Base-by-base conservation (phyloP, 306 rosid species). In the Ceratonia siliqua region DNA sequence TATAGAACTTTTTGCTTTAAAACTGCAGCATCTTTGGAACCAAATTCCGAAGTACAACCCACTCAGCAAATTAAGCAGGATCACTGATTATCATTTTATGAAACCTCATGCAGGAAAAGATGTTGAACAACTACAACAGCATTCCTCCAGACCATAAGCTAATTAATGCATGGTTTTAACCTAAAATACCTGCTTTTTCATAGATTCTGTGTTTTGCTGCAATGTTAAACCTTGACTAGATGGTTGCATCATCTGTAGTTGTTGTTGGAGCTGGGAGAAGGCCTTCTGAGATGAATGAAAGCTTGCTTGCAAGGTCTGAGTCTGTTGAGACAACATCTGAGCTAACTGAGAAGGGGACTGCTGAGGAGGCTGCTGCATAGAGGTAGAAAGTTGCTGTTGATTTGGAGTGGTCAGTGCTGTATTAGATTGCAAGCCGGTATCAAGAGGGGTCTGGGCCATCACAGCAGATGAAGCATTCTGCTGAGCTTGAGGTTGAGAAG, bases 211-310 rank as follows among this genome's bases (percentile, higher is more conserved):
- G 83, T 46, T 84, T 74, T 85, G 96, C 83, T 85, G 97, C 83
- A 82, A 54, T 22, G 87, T 6, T 41, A 74, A 58, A 80, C 84
- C 85, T 68, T 91, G 96, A 80, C 86, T 88, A 39, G 96, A 62
- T 38, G 98, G 98, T 28, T 94, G 98, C 86, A 90, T 88, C 83
- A 74, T 81, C 82, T 91, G 97, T 79, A 94, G 20, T 73, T 94
- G 94, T 79, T 91, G 97, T 64, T 94, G 98, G 77, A 94, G 85
- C 90, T 90, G 96, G 62, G 97, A 90, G 81, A 94, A 91, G 36
- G 96, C 97, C 80, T 94, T 96, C 87, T 84, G 97, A 66, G 98
- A 94, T 11, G 98, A 89, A 86, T 94, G 89, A 81, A 90, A 91
- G 85, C 95, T 94, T 42, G 98, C 98, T 81, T 94, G 94, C 78